Evolutionary conservation across 768 basidiomycete genomes (phyloP).

Genomic region (Psilocybe cyanescens): DNA sequence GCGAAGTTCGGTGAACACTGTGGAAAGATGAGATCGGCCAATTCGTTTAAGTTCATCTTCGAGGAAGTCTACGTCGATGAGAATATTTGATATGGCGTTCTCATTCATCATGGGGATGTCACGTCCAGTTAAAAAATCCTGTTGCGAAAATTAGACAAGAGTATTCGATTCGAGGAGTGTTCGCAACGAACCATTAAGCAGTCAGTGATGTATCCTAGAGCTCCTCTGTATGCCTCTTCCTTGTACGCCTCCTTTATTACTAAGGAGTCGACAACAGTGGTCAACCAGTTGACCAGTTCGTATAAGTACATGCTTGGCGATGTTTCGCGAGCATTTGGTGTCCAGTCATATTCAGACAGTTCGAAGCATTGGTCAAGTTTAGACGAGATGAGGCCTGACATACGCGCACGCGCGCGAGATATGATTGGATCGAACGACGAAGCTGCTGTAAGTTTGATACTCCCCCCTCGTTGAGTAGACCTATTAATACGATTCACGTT

Average conservation of each 20-base stretch:
- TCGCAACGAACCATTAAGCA: slow-evolving; percentile 76
- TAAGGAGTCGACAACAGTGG: slow-evolving; percentile 91
- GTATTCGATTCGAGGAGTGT: background rate
- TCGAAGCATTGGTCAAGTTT: slow-evolving; percentile 98
- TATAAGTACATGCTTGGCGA: slow-evolving; percentile 93
- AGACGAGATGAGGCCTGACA: slow-evolving; percentile 81
- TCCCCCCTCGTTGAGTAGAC: slow-evolving; percentile 82
- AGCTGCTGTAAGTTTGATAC: slow-evolving; percentile 68
- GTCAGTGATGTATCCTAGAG: slow-evolving; percentile 85
- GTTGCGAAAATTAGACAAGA: background rate
- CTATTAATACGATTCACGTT: slow-evolving; percentile 38
- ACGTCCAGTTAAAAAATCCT: slow-evolving; percentile 82
- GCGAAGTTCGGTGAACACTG: slow-evolving; percentile 81
- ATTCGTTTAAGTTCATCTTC: slow-evolving; percentile 84
- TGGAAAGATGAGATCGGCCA: slow-evolving; percentile 68
- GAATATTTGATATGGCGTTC: slow-evolving; percentile 83
- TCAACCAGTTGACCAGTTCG: slow-evolving; percentile 95
- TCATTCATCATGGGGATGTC: slow-evolving; percentile 85
- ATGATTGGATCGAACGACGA: slow-evolving; percentile 73
- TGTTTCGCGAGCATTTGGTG: slow-evolving; percentile 67
- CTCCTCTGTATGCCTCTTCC: slow-evolving; percentile 87
- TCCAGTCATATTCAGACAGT: slow-evolving; percentile 95
- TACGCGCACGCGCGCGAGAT: slow-evolving; percentile 69
- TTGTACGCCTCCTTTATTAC: slow-evolving; percentile 85
- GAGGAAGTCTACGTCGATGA: slow-evolving; percentile 86